Conservation (phyloP, 1,139 yeast species). For the Yamadazyma songkhlaensis region DNA sequence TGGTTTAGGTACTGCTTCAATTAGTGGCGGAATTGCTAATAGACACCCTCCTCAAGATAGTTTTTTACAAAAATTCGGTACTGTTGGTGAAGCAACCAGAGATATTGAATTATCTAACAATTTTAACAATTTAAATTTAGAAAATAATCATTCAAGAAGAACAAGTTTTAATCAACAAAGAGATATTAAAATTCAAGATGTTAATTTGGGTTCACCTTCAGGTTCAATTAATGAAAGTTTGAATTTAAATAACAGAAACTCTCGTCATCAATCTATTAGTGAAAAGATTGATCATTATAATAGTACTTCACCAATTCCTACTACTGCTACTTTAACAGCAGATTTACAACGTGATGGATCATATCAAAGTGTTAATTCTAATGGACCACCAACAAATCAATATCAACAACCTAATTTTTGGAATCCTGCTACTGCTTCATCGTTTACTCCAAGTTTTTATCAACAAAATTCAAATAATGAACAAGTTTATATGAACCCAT, state of each 20-base stretch:
- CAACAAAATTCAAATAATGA: conserved; percentile 7
- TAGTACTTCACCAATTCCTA: conserved; percentile 49
- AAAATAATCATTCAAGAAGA: conserved; percentile 36
- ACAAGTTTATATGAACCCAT: conserved; percentile 10
- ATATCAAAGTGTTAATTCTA: conserved; percentile 1
- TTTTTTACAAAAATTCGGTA: conserved; percentile 64
- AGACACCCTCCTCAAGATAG: conserved; percentile 49
- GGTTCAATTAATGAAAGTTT: conserved; percentile 53
- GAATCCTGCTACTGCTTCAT: conserved; percentile 64
- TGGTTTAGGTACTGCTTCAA: conserved; percentile 59
- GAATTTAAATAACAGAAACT: conserved; percentile 41
- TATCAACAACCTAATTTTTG: conserved; percentile 37
- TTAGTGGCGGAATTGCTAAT: conserved; percentile 55
- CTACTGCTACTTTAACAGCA: conserved; percentile 35
- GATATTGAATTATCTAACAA: conserved; percentile 56
- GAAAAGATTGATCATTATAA: conserved; percentile 64
- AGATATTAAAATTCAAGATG: conserved; percentile 11
- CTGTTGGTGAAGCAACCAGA: conserved; percentile 78
- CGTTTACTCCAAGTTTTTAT: conserved; percentile 46
- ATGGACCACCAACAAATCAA: not conserved
- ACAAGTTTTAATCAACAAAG: conserved; percentile 40
- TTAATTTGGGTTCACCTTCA: conserved; percentile 30
- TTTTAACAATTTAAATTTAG: conserved; percentile 29
- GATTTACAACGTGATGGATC: conserved; percentile 16
- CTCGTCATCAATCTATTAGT: conserved; percentile 59